Evolutionary conservation across 331 rosid genomes (phyloP), one percentile per base, ranked within the genome.

Genomic region (Malus hybrid): DNA sequence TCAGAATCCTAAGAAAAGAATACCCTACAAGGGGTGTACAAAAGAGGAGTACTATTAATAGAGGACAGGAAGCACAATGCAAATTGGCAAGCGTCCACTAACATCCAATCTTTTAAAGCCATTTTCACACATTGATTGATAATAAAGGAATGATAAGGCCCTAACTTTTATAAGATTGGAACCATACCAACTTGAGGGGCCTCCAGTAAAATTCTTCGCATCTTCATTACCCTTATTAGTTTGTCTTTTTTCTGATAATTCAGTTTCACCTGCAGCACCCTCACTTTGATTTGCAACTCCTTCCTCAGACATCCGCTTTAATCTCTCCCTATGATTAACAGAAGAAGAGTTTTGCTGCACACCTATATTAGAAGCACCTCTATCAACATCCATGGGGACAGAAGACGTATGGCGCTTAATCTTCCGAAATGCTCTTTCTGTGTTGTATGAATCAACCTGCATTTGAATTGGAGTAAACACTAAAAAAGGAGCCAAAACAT

Each of bases 151-250:
- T 33, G 71, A 31, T 33, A 73, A 83, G 71, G 67, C 12, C 63
- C 69, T 55, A 76, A 74, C 64, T 59, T 63, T 77, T 65, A 13
- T 15, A 6, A n/a, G 28, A 69, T 33, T 72, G 67, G 84, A 46
- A 77, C 27, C 84, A 22, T 85, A 93, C 98, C 97, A 93, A 80
- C 90, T 84, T 16, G 93, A 90, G 66, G 93, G 93, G 7, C 90
- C 97, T 28, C 98, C 97, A 42, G 62, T 61, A 68, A 91, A 91
- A 65, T 75, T 86, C 77, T 86, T 85, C 0, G 83, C 75, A 79
- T 32, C 82, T 70, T 76, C 84, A 73, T 73, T 91, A 52, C 54
- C 80, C 81, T 36, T 76, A 78, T 74, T 73, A 79, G 74, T 78
- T 73, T 76, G 83, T 52, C 31, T 80, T 76, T 80, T 86, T 66